A percentile compares a stretch with the other conserved stretches of the same genome.
phyloP scores from a whole-genome alignment of 768 basidiomycete genomes.

The Boletus bicolor region DNA sequence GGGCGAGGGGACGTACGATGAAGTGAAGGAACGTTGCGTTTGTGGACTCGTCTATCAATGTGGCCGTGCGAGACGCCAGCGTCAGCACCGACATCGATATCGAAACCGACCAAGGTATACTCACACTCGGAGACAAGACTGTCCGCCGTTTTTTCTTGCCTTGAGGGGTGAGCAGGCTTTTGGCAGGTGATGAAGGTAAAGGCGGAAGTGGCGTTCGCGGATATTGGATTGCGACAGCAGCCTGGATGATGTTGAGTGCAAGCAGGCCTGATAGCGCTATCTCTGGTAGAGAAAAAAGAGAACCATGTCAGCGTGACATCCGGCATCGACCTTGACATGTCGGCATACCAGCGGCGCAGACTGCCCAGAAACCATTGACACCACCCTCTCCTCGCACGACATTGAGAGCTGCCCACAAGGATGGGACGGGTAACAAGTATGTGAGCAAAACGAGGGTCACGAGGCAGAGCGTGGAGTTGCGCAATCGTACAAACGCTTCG shows the following conservation, averaged over 20 bases:
- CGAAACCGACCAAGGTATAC: background rate
- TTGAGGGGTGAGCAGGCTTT: conserved; percentile 21
- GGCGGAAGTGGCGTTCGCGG: conserved; percentile 33
- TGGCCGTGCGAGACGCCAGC: background rate
- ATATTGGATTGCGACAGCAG: conserved; percentile 35
- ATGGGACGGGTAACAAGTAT: conserved; percentile 37
- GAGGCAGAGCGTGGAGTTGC: conserved; percentile 36
- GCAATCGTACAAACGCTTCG: conserved; percentile 39
- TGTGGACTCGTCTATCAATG: conserved; percentile 25
- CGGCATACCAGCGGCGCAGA: conserved; percentile 33
- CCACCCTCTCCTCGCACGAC: conserved; percentile 25
- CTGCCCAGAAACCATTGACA: conserved; percentile 14
- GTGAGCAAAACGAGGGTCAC: conserved; percentile 34
- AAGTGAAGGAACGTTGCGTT: conserved; percentile 26
- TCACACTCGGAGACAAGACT: conserved; percentile 23
- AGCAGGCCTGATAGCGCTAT: conserved; percentile 29
- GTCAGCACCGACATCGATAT: background rate
- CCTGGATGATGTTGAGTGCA: conserved; percentile 35
- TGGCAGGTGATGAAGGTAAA: conserved; percentile 22
- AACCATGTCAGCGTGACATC: background rate
- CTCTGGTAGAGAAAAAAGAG: conserved; percentile 22
- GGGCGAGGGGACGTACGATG: conserved; percentile 31
- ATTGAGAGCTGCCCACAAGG: conserved; percentile 34
- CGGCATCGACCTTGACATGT: background rate
- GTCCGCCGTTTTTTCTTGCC: conserved; percentile 28